These are phyloP conservation scores for Stephania cephalantha DNA, from an alignment of 164 flowering plant genomes.

Conservation along the genomic window DNA sequence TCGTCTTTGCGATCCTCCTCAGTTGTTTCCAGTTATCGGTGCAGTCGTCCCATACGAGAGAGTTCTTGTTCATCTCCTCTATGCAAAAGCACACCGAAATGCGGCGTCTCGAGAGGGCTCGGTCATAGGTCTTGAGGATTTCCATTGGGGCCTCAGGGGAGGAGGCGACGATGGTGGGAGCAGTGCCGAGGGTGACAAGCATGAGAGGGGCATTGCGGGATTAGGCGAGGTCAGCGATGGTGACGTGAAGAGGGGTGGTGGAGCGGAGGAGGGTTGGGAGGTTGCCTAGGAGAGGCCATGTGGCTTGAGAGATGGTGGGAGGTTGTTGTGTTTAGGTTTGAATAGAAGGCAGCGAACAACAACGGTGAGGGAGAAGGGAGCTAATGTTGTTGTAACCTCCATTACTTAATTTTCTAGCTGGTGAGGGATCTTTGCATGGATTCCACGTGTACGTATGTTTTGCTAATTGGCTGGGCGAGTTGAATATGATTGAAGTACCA, in stretches of 20 bases:
- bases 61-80: slow-evolving; percentile 2
- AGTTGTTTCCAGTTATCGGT: slow-evolving; percentile 1
- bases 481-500: too few species aligned
- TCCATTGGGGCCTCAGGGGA: slow-evolving; percentile 12
- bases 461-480: too few species aligned
- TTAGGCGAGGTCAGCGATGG: slow-evolving; percentile 9
- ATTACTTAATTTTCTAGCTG: too few species aligned
- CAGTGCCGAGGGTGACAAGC: slow-evolving; percentile 10
- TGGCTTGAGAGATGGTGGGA: slow-evolving; percentile 12
- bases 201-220: slow-evolving; percentile 11
- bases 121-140: slow-evolving; percentile 17
- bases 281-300: slow-evolving; percentile 19
- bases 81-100: slow-evolving; percentile 3
- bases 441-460: too few species aligned
- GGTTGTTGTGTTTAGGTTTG: neutral
- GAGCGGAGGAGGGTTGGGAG: neutral
- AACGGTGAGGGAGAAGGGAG: neutral
- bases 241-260: slow-evolving; percentile 4
- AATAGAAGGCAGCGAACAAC: neutral
- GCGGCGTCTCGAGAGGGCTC: neutral
- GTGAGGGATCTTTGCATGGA: too few species aligned
- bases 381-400: neutral
- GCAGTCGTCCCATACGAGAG: slow-evolving; percentile 1
- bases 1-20: neutral
- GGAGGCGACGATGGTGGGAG: slow-evolving; percentile 13